Evolutionary conservation across 2,329 filamentous ascomycete genomes (phyloP).

Genomic region (Fusarium annulatum): DNA sequence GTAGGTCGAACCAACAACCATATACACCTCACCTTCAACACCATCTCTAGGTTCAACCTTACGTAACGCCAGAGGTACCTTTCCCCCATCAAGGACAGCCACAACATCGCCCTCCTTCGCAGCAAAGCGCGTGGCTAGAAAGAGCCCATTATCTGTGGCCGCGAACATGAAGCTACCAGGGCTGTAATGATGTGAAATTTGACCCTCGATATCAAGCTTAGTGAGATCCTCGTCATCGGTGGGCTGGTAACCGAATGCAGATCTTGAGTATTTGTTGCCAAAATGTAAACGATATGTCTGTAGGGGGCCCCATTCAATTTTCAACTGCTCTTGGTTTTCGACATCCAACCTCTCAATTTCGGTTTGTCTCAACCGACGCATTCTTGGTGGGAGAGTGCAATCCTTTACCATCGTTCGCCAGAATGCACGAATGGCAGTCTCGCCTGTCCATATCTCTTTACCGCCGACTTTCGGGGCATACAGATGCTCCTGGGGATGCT

Average conservation of each 20-base stretch:
- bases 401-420: constrained; percentile 21
- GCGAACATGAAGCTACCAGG: background rate
- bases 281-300: background rate
- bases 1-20: constrained; percentile 12
- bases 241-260: background rate
- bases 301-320: fast-evolving
- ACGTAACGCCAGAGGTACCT: constrained; percentile 17
- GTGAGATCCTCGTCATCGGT: background rate
- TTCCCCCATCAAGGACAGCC: constrained; percentile 19
- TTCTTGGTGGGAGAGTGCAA: constrained; percentile 4
- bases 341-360: background rate
- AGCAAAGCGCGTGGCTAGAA: background rate
- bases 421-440: constrained; percentile 2
- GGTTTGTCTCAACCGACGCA: background rate
- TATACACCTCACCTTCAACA: background rate
- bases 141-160: constrained; percentile 2
- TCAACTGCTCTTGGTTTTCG: background rate
- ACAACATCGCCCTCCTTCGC: constrained; percentile 10
- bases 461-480: background rate
- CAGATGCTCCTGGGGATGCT: fast-evolving
- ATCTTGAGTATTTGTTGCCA: background rate
- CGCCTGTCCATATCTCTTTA: background rate
- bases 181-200: background rate
- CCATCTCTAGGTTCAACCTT: background rate
- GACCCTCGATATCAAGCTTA: background rate